phyloP scores from a whole-genome alignment of 495 filamentous ascomycete species.

The Bombardia bombarda region DNA sequence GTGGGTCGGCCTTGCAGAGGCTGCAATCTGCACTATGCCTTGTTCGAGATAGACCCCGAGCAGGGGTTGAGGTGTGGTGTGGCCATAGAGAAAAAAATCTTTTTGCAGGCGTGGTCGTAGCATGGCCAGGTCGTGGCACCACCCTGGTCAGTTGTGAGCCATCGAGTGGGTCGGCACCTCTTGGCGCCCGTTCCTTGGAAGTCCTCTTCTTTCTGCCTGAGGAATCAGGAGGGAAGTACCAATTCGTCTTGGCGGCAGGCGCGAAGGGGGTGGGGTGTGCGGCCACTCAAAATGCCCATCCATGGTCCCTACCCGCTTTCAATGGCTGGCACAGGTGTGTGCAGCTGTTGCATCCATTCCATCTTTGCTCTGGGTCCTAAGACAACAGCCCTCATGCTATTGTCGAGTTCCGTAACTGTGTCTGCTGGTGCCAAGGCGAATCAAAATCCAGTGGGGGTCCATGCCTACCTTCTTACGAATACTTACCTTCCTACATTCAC shows the following conservation, averaged over 20 bases:
- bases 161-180: conserved; percentile 12
- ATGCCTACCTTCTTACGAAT: too few species aligned
- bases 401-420: too few species aligned
- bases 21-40: conserved; percentile 25
- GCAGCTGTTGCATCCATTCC: not conserved
- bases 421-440: not conserved
- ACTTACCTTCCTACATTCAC: too few species aligned
- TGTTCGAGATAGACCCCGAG: conserved; percentile 13
- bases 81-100: conserved; percentile 11
- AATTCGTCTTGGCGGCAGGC: too few species aligned
- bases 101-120: conserved; percentile 19
- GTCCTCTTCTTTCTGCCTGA: not conserved
- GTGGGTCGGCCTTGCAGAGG: conserved; percentile 21
- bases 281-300: not conserved
- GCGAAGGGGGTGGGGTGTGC: not conserved
- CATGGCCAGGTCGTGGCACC: conserved; percentile 28
- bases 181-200: not conserved
- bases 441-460: not conserved
- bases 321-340: conserved; percentile 2
- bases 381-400: not conserved
- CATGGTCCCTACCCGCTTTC: not conserved
- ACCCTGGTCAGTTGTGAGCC: conserved; percentile 22
- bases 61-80: conserved; percentile 19
- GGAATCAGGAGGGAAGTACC: too few species aligned
- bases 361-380: not conserved